Evolutionary conservation across 768 basidiomycete genomes (phyloP), one percentile per base, ranked within the genome.

Genomic region (Boletus edulis): DNA sequence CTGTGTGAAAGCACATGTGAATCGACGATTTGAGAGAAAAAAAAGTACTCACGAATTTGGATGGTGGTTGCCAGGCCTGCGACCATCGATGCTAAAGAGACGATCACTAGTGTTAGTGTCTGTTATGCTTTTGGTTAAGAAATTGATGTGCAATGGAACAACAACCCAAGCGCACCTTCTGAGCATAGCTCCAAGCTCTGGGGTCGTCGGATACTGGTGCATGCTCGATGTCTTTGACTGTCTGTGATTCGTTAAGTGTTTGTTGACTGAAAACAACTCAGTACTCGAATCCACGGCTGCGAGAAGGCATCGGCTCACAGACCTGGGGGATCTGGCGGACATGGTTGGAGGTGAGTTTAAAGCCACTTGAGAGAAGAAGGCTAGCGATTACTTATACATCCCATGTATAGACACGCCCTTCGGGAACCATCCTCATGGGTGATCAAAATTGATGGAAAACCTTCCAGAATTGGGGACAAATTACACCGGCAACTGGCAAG

Each of bases 191-290:
- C 86, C 86, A 87, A 50, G 71, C 62, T 49, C 86, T 77, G 13
- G 86, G 86, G 65, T 87, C 86, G 62, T 87, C 76, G 15, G 69
- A 67, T 17, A 87, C 85, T 5, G 56, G 49, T 31, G 52, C 67
- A 58, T 76, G 73, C 48, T 75, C 75, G 14, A 75, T 74, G 46
- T 74, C 75, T 3, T 41, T 40, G 13, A 24, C 37, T 29, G 41
- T 46, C 13, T 41, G 53, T 27, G 37, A 22, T 22, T 3, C 17
- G 35, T 41, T 0, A 4, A 35, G 11, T 5, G 13, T 15, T 12
- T 55, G 47, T 35, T 53, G 44, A 18, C 64, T 58, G 20, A 14
- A 17, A 10, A 3, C 7, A n/a, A 27, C 31, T 56, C 40, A 54
- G 52, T 34, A 37, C 20, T 35, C 6, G 46, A 27, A 38, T 15